phyloP scores from a whole-genome alignment of 768 basidiomycete genomes.

The Phylloporus sp. region DNA sequence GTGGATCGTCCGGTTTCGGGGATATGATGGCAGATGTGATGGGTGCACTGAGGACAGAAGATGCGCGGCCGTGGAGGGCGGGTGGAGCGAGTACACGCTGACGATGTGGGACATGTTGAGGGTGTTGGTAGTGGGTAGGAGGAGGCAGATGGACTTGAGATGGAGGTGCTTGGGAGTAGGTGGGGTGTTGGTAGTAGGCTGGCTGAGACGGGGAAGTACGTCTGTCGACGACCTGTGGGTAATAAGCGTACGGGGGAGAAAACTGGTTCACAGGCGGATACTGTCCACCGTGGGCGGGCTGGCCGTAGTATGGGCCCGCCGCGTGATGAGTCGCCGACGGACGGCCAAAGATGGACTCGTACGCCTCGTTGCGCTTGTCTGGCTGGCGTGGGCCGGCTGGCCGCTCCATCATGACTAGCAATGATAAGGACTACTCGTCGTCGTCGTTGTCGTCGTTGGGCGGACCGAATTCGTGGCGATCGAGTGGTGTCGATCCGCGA shows the following conservation, averaged over 20 bases:
- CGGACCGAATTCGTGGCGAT: constrained; percentile 4
- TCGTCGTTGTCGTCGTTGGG: constrained; percentile 5
- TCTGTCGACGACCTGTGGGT: constrained; percentile 42
- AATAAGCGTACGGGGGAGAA: constrained; percentile 38
- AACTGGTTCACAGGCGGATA: constrained; percentile 25
- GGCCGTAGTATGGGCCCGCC: constrained; percentile 11
- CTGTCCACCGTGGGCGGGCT: constrained; percentile 13
- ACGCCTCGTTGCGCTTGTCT: constrained; percentile 77
- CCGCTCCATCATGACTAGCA: constrained; percentile 41
- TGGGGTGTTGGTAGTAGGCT: constrained; percentile 20
- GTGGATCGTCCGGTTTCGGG: constrained; percentile 47
- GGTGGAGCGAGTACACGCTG: constrained; percentile 36
- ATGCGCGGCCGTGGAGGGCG: constrained; percentile 41
- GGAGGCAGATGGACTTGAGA: constrained; percentile 19
- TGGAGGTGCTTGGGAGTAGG: constrained; percentile 37
- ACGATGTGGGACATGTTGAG: constrained; percentile 23
- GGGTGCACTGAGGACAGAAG: constrained; percentile 47
- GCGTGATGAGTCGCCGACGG: constrained; percentile 55
- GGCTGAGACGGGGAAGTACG: constrained; percentile 39
- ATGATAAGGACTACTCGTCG: not conserved
- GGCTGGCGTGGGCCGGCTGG: constrained; percentile 57
- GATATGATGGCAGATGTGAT: constrained; percentile 41
- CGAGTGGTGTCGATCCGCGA: constrained; percentile 7
- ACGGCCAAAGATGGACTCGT: constrained; percentile 85
- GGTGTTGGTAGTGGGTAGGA: constrained; percentile 13